Evolutionary conservation across 768 basidiomycete genomes (phyloP), one percentile per base, ranked within the genome.

Genomic region (Rhodosporidiobolus odoratus): DNA sequence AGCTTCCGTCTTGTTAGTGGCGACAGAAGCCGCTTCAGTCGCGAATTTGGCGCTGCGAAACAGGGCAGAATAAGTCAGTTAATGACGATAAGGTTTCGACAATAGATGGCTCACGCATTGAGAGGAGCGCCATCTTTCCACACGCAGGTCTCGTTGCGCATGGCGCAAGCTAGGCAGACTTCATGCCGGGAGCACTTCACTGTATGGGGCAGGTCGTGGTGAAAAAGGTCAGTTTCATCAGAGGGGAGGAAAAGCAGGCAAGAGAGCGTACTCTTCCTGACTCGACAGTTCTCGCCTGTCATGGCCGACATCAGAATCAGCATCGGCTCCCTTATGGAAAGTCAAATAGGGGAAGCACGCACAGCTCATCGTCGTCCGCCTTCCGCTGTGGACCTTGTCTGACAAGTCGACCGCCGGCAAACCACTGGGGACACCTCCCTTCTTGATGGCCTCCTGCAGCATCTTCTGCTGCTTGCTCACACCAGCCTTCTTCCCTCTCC

Each of bases 271-370:
- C 63, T 16, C 34, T 62, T 71, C 35, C 60, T 32, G 0, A 7
- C 0, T 9, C 65, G 53, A 38, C 69, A 71, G 35, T 47, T 38
- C 40, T 66, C 60, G 34, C 69, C 69, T 71, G 53, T 32, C 16
- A 35, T 4, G 12, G 34, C 12, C n/a, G 27, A 21, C n/a, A n/a
- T n/a, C n/a, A 17, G 13, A 27, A 48, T 62, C 47, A 60, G 59
- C 8, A 2, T 4, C 10, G 21, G 23, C 13, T 13, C 23, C 27
- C 53, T 12, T 9, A 30, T 3, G 13, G 9, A 27, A 25, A 35
- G 2, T 3, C 6, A 27, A 9, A 27, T 4, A 23, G 1, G 16
- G 37, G 3, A 56, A 25, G 48, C 12, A 48, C 58, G 38, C 57
- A 59, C 58, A 58, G 58, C 37, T 58, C 47, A 35, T 21, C 32